Evolutionary conservation across 345 rosid genomes (phyloP).

Genomic region (Ceriops decandra): DNA sequence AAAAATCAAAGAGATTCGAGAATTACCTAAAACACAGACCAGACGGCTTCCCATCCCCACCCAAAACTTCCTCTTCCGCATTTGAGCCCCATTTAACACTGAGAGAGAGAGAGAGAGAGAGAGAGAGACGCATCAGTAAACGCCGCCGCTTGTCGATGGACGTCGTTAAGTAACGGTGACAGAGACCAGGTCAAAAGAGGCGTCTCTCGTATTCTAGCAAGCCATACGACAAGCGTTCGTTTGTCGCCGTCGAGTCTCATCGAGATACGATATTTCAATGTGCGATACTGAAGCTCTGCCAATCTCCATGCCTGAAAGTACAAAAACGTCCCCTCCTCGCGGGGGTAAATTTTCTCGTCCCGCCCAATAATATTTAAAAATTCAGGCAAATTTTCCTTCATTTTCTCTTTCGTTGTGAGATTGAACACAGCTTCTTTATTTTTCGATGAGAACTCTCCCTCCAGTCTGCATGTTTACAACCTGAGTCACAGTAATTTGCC

Average conservation of each 20-base stretch:
- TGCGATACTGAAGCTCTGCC: too few species aligned
- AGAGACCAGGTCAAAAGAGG: slow-evolving; percentile 33
- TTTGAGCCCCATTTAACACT: slow-evolving; percentile 31
- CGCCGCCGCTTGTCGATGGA: slow-evolving; percentile 13
- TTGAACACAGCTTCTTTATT: too few species aligned
- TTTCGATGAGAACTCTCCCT: too few species aligned
- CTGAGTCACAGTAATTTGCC: too few species aligned
- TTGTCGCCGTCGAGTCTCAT: background rate
- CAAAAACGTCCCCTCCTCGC: too few species aligned
- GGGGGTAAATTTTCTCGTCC: too few species aligned
- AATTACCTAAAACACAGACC: slow-evolving; percentile 36
- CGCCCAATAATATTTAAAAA: too few species aligned
- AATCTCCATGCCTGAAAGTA: too few species aligned
- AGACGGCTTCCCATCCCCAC: slow-evolving; percentile 25
- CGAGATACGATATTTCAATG: background rate
- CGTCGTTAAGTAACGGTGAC: slow-evolving; percentile 42
- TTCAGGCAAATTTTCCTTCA: too few species aligned
- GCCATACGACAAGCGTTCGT: background rate
- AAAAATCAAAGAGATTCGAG: slow-evolving; percentile 6
- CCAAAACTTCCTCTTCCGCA: slow-evolving; percentile 29
- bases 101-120: slow-evolving; percentile 14
- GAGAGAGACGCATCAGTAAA: slow-evolving; percentile 24
- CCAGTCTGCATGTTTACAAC: too few species aligned
- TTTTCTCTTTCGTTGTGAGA: too few species aligned
- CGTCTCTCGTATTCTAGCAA: slow-evolving; percentile 12